These are phyloP conservation scores for Pythium grandisporangium DNA, from an alignment of 352 stramenopile genomes.

Conservation along the genomic window DNA sequence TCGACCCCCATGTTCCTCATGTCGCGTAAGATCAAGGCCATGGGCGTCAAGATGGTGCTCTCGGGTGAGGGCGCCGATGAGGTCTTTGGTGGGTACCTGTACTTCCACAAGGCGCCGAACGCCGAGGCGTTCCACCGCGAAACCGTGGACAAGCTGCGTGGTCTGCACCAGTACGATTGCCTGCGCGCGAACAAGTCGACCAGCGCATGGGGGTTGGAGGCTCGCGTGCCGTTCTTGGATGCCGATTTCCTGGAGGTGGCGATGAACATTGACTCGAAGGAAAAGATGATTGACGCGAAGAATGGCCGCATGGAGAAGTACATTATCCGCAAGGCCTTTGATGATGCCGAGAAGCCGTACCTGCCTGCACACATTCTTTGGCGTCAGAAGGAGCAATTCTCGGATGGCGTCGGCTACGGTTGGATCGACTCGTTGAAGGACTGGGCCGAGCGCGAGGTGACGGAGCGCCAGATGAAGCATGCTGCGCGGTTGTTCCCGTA, in stretches of 20 bases:
- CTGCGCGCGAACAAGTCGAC: conserved; percentile 98
- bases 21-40: conserved; percentile 98
- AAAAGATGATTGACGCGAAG: conserved; percentile 96
- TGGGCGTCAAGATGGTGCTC: conserved; percentile 99
- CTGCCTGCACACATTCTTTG: conserved; percentile 97
- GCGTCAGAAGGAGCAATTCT: conserved; percentile 99
- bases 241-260: conserved; percentile 96
- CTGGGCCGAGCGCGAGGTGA: conserved; percentile 90
- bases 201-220: conserved; percentile 97
- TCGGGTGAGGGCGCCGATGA: conserved; percentile 97
- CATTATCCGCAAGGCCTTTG: conserved; percentile 98
- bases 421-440: conserved; percentile 98
- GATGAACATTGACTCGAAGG: conserved; percentile 96
- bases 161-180: conserved; percentile 98
- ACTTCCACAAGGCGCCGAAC: conserved; percentile 99
- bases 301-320: conserved; percentile 98
- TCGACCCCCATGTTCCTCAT: conserved; percentile 99
- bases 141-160: conserved; percentile 93
- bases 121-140: conserved; percentile 87
- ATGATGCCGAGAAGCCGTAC: conserved; percentile 96
- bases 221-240: conserved; percentile 97
- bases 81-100: conserved; percentile 98
- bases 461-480: conserved; percentile 94
- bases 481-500: conserved; percentile 94
- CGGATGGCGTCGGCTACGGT: conserved; percentile 97